Evolutionary conservation across 2,329 filamentous ascomycete species (phyloP).

Genomic region (Sporothrix schenckii): DNA sequence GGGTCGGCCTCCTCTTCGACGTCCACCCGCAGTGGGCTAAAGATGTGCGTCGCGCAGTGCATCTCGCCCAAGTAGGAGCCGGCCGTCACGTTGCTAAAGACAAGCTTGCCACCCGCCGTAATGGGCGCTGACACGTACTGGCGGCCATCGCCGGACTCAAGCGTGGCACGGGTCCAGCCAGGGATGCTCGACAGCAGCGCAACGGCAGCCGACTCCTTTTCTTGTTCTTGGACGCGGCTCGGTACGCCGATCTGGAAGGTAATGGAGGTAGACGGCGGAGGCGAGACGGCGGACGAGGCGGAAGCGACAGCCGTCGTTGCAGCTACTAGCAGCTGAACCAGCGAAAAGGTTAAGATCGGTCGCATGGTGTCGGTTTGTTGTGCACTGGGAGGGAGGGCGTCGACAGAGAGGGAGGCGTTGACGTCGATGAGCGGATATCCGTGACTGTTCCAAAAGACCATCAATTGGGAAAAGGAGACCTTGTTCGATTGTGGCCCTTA

Average conservation of each 20-base stretch:
- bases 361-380: conserved; percentile 23
- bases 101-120: conserved; percentile 69
- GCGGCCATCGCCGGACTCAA: conserved; percentile 63
- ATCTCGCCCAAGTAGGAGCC: conserved; percentile 84
- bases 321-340: conserved; percentile 29
- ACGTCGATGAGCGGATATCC: background rate
- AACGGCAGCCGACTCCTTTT: conserved; percentile 17
- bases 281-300: conserved; percentile 2
- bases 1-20: conserved; percentile 46
- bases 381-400: background rate
- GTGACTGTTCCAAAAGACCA: background rate
- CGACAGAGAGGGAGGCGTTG: background rate
- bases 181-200: conserved; percentile 47
- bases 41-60: conserved; percentile 72
- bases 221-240: conserved; percentile 13
- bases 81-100: conserved; percentile 70
- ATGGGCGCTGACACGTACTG: conserved; percentile 62
- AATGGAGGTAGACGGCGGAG: conserved; percentile 28
- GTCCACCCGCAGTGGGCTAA: conserved; percentile 80
- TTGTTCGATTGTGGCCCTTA: background rate
- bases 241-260: conserved; percentile 34
- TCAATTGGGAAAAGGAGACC: conserved; percentile 13
- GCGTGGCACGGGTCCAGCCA: conserved; percentile 67
- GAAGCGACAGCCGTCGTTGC: conserved; percentile 11
- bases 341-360: background rate